Evolutionary conservation across 352 stramenopile species (phyloP).

Genomic region (Pythium vanterpoolii): DNA sequence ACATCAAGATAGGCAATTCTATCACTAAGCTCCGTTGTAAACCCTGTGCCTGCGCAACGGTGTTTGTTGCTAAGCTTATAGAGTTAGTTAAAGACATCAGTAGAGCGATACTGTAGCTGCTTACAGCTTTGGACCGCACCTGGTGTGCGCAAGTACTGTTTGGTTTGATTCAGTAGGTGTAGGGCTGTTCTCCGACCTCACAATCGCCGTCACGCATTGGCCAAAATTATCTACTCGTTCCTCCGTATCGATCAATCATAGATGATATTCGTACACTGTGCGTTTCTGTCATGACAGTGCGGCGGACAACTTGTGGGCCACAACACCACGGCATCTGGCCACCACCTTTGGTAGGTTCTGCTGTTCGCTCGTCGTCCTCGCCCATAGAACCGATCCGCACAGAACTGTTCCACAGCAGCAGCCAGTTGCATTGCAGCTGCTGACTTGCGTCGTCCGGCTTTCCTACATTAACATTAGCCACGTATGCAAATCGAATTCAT

Average conservation of each 20-base stretch:
- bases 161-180: background rate
- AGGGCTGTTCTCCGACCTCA: background rate
- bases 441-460: background rate
- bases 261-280: background rate
- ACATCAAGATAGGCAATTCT: too few species aligned
- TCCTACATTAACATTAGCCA: background rate
- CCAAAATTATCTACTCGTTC: background rate
- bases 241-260: background rate
- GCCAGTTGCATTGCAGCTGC: background rate
- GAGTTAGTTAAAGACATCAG: too few species aligned
- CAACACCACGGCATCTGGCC: background rate
- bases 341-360: background rate
- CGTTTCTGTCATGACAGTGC: too few species aligned
- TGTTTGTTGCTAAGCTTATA: too few species aligned
- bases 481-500: background rate
- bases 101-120: too few species aligned
- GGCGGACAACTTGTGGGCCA: background rate
- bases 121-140: too few species aligned
- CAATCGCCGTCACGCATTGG: background rate
- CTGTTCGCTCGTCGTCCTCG: background rate
- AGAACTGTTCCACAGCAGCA: background rate
- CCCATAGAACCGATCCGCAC: background rate
- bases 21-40: too few species aligned
- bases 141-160: too few species aligned
- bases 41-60: too few species aligned